Evolutionary conservation across 805 yeast genomes (phyloP).

Genomic region (Hanseniaspora jakobsenii): DNA sequence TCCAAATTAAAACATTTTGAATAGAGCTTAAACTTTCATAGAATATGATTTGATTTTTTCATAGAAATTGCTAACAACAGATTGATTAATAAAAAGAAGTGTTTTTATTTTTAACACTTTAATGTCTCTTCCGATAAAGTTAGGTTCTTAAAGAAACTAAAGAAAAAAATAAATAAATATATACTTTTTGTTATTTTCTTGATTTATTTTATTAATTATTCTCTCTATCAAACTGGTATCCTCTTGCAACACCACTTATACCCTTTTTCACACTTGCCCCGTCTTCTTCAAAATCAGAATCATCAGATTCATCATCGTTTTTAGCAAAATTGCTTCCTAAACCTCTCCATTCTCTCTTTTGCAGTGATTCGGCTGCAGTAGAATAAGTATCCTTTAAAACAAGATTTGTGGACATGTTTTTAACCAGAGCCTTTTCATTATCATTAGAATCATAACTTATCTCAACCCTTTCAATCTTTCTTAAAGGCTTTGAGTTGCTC

Average conservation of each 20-base stretch:
- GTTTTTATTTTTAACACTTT: too few relatives aligned
- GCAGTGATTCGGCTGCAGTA: constrained; percentile 71
- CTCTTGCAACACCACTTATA: constrained; percentile 77
- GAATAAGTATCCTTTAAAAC: constrained; percentile 70
- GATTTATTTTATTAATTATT: not conserved
- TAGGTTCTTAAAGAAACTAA: too few relatives aligned
- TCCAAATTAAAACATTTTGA: too few relatives aligned
- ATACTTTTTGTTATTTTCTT: too few relatives aligned
- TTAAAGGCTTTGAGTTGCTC: constrained; percentile 60
- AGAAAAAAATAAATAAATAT: too few relatives aligned
- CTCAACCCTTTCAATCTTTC: constrained; percentile 53
- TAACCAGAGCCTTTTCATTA: constrained; percentile 35
- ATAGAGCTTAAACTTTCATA: too few relatives aligned
- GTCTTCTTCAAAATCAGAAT: constrained; percentile 33
- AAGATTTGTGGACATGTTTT: constrained; percentile 46
- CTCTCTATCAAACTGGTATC: constrained; percentile 34
- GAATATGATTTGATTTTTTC: too few relatives aligned
- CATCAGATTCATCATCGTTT: constrained; percentile 28
- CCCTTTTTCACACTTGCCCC: constrained; percentile 82
- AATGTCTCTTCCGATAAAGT: too few relatives aligned
- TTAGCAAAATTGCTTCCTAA: constrained; percentile 67
- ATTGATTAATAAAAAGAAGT: too few relatives aligned
- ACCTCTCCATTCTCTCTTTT: constrained; percentile 73
- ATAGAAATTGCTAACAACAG: too few relatives aligned
- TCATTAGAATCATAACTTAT: constrained; percentile 35